Evolutionary conservation across 345 rosid genomes (phyloP).

Genomic region (Psidium guajava): DNA sequence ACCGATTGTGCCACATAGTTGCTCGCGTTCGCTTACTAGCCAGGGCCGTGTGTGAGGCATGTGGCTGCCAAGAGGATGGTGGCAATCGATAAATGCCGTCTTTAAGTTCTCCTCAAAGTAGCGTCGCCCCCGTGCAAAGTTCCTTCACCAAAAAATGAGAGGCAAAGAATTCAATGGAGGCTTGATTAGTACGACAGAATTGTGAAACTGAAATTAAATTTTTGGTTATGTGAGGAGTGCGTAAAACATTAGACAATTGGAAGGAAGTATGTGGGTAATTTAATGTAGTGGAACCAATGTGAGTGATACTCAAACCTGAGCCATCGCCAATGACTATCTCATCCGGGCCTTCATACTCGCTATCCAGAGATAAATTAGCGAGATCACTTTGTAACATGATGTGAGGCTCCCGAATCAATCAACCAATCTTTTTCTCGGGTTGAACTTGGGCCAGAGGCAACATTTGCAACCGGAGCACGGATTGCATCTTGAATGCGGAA

Average conservation of each 20-base stretch:
- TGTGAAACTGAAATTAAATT: too few species aligned
- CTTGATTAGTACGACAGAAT: too few species aligned
- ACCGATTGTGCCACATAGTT: background rate
- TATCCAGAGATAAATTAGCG: background rate
- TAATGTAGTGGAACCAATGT: background rate
- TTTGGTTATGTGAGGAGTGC: background rate
- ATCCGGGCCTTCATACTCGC: background rate
- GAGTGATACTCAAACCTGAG: background rate
- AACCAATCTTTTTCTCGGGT: background rate
- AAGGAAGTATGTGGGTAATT: background rate
- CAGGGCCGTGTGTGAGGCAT: background rate
- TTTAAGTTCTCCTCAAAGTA: background rate
- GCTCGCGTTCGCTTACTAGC: background rate
- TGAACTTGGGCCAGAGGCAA: background rate
- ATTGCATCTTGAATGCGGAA: background rate
- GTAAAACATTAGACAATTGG: background rate
- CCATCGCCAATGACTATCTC: background rate
- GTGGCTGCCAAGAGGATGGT: background rate
- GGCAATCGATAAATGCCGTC: background rate
- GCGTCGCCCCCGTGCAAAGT: background rate
- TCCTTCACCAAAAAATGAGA: background rate
- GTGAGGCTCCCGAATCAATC: background rate
- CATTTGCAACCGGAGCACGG: background rate
- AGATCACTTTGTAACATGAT: background rate
- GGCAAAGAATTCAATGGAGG: too few species aligned